These are phyloP conservation scores for Colletotrichum karsti DNA, from an alignment of 2,329 filamentous ascomycete genomes.

Conservation along the genomic window DNA sequence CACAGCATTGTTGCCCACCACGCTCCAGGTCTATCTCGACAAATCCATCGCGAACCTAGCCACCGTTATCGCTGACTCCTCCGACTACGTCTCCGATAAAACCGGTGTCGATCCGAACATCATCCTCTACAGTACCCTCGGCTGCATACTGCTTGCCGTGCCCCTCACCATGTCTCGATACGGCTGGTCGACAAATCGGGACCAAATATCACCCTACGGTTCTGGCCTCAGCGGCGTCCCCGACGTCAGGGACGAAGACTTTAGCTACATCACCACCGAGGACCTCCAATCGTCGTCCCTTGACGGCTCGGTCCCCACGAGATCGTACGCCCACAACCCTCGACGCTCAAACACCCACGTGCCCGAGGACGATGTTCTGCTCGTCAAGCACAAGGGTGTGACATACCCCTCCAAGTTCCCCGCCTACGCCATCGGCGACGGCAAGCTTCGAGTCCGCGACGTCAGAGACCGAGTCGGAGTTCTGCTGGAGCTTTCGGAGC, in stretches of 20 bases:
- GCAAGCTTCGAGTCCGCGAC: slow-evolving; percentile 72
- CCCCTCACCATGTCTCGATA: slow-evolving; percentile 64
- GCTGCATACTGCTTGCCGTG: slow-evolving; percentile 56
- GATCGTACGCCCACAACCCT: slow-evolving; percentile 47
- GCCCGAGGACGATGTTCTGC: slow-evolving; percentile 73
- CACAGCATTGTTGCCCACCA: slow-evolving; percentile 56
- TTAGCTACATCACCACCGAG: slow-evolving; percentile 83
- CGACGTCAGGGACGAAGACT: slow-evolving; percentile 79
- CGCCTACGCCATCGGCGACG: slow-evolving; percentile 78
- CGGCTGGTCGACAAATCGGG: slow-evolving; percentile 56
- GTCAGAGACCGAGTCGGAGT: slow-evolving; percentile 73
- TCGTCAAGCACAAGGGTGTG: slow-evolving; percentile 73
- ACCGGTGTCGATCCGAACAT: slow-evolving; percentile 57
- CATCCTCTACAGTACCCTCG: slow-evolving; percentile 60
- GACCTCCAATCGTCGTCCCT: slow-evolving; percentile 64
- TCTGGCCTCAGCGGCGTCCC: slow-evolving; percentile 57
- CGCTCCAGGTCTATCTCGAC: slow-evolving; percentile 63
- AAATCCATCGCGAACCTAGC: slow-evolving; percentile 59
- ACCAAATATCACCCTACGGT: slow-evolving; percentile 60
- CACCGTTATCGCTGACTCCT: slow-evolving; percentile 55
- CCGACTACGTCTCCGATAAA: slow-evolving; percentile 60
- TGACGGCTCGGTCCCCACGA: slow-evolving; percentile 43
- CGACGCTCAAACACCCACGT: slow-evolving; percentile 43
- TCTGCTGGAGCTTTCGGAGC: slow-evolving; percentile 69
- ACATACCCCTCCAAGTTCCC: slow-evolving; percentile 78